Base-by-base conservation (phyloP, 768 basidiomycete genomes). In the Tephrocybe sp. region DNA sequence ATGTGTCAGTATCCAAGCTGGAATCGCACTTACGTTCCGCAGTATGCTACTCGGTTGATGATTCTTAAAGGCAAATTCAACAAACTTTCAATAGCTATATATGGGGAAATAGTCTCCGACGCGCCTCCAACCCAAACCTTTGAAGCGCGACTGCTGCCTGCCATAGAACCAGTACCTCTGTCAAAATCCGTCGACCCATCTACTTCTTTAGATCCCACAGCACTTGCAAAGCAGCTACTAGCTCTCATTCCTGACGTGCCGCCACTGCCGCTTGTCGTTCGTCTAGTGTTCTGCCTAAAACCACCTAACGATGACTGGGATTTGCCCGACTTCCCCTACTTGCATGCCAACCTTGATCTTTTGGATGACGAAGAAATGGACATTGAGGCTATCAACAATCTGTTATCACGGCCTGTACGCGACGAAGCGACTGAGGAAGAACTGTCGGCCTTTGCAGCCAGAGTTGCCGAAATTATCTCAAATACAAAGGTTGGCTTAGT, bases 261-360 rank as follows among this genome's bases (percentile, higher is more conserved):
- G 1, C 73, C 82, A 1, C 74, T 91, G 4, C 69, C 79, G 5
- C 76, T 88, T 12, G 74, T 86, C 42, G 75, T 86, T 31, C 77
- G 84, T 22, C 70, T 91, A 19, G 84, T 90, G 78, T 86, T 90
- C 57, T 89, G 87, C 61, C 69, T 91, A 41, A 91, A 91, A 60
- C 86, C 86, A 0, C 70, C 79, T 10, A 78, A 82, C 52, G 84
- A 89, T n/a, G 88, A 91, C 49, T 91, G 87, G 87, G 86, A 88
- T 50, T 67, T 79, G 22, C 80, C 80, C 1, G 80, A 81, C 10
- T 91, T 90, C 57, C 88, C 89, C 0, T 78, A 84, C 60, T 61
- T 89, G 19, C 80, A 83, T 55, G 75, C 85, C 1, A 79, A 88
- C 60, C 61, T 90, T 25, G 73, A 74, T 21, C 70, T 68, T n/a